phyloP scores from a whole-genome alignment of 1,284 basidiomycete species.

The Ganoderma resinaceum region DNA sequence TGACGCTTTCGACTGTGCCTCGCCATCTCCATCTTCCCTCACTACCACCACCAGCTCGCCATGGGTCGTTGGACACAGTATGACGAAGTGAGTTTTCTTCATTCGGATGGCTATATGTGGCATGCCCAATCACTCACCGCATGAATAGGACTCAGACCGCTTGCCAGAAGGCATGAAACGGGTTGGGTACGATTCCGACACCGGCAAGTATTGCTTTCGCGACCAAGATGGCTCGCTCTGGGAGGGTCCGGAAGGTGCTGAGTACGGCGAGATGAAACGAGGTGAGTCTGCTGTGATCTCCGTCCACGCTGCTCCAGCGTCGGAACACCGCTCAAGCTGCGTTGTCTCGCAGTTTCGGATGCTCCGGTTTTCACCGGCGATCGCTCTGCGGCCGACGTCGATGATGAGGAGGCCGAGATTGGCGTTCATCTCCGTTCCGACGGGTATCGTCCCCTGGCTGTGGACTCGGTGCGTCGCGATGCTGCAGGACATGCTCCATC shows the following conservation, averaged over 20 bases:
- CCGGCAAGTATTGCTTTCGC: constrained; percentile 46
- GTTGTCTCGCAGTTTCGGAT: constrained; percentile 30
- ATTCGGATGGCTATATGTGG: constrained; percentile 8
- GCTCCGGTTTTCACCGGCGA: constrained; percentile 30
- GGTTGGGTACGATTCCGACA: constrained; percentile 51
- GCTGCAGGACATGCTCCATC: not conserved
- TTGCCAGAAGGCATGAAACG: constrained; percentile 51
- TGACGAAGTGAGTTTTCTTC: constrained; percentile 42
- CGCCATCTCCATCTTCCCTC: constrained; percentile 17
- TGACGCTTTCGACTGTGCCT: constrained; percentile 11
- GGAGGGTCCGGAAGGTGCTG: constrained; percentile 45
- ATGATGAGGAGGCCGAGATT: constrained; percentile 53
- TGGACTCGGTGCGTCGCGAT: constrained; percentile 55
- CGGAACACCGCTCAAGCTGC: constrained; percentile 14
- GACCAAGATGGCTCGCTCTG: constrained; percentile 43
- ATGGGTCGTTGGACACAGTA: constrained; percentile 52
- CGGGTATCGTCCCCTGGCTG: constrained; percentile 62
- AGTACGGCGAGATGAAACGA: constrained; percentile 44
- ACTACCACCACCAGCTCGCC: constrained; percentile 23
- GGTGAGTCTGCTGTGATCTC: constrained; percentile 36
- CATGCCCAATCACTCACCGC: not conserved
- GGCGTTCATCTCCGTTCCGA: constrained; percentile 60
- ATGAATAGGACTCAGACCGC: constrained; percentile 46
- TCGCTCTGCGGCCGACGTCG: constrained; percentile 29
- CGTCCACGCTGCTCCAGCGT: constrained; percentile 9